phyloP scores from a whole-genome alignment of 2,329 filamentous ascomycete species.

The Fusarium hostae region DNA sequence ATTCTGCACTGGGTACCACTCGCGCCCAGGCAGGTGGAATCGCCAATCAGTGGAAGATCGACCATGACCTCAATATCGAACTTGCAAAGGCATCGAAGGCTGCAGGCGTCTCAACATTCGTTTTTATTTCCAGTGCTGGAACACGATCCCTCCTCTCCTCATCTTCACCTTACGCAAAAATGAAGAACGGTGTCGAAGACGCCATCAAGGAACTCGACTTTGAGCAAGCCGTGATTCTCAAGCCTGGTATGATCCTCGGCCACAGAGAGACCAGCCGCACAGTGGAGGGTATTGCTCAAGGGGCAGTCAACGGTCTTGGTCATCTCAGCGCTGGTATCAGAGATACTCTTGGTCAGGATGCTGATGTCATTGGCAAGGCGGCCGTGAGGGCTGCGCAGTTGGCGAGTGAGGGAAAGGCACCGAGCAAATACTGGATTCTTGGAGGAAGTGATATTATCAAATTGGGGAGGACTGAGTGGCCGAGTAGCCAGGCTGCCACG shows the following conservation, averaged over 20 bases:
- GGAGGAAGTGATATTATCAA: slow-evolving; percentile 71
- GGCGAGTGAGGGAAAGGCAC: slow-evolving; percentile 68
- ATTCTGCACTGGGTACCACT: slow-evolving; percentile 85
- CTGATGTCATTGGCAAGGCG: slow-evolving; percentile 75
- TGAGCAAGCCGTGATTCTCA: slow-evolving; percentile 78
- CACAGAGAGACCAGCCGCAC: slow-evolving; percentile 70
- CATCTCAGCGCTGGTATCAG: slow-evolving; percentile 64
- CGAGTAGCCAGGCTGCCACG: slow-evolving; percentile 42
- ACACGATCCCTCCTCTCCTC: slow-evolving; percentile 54
- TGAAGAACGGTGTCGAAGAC: slow-evolving; percentile 92
- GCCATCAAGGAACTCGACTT: slow-evolving; percentile 77
- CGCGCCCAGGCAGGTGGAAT: slow-evolving; percentile 78
- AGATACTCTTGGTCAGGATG: slow-evolving; percentile 79
- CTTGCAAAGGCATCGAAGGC: slow-evolving; percentile 79
- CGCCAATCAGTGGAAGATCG: slow-evolving; percentile 85
- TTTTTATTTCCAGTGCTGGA: slow-evolving; percentile 75
- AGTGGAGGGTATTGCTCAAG: slow-evolving; percentile 66
- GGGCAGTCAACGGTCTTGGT: slow-evolving; percentile 66
- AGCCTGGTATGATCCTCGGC: slow-evolving; percentile 82
- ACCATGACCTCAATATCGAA: slow-evolving; percentile 86
- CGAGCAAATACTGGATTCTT: slow-evolving; percentile 70
- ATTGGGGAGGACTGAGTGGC: slow-evolving; percentile 71
- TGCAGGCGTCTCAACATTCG: slow-evolving; percentile 77
- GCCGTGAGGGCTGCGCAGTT: slow-evolving; percentile 70
- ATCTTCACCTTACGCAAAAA: slow-evolving; percentile 66